These are phyloP conservation scores for Nidularia pulvinata DNA, from an alignment of 768 basidiomycete species.

Conservation along the genomic window DNA sequence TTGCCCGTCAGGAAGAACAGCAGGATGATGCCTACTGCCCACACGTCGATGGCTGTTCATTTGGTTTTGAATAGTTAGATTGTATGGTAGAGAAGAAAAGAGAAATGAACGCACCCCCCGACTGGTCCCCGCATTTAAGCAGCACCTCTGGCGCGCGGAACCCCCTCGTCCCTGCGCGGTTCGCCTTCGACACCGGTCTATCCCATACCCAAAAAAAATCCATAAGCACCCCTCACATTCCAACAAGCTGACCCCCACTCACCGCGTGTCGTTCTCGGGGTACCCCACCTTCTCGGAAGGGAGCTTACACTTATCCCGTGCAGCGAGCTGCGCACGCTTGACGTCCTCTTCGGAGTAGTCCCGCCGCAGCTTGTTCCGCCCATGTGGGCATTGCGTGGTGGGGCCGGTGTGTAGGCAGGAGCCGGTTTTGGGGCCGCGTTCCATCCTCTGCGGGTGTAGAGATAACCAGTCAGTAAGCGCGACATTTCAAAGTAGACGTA, in stretches of 20 bases:
- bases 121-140: conserved; percentile 92
- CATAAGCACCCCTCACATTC: not conserved
- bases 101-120: conserved; percentile 63
- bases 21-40: conserved; percentile 92
- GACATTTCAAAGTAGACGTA: too few species aligned
- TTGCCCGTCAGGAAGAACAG: conserved; percentile 91
- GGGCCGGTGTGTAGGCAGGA: conserved; percentile 81
- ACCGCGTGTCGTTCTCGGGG: conserved; percentile 76
- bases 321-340: conserved; percentile 60
- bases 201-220: not conserved
- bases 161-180: conserved; percentile 95
- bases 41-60: conserved; percentile 89
- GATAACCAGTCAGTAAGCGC: too few species aligned
- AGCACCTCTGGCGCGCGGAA: conserved; percentile 98
- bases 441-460: conserved; percentile 59
- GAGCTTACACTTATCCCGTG: conserved; percentile 49
- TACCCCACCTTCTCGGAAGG: conserved; percentile 77
- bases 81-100: too few species aligned
- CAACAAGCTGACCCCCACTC: conserved; percentile 4
- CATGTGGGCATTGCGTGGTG: conserved; percentile 65
- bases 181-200: conserved; percentile 87
- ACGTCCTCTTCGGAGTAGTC: conserved; percentile 48
- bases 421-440: conserved; percentile 42
- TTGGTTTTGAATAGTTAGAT: too few species aligned
- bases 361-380: conserved; percentile 41